A percentile compares a stretch with the other conserved stretches of the same genome.
phyloP scores from a whole-genome alignment of 345 rosid species.

The Lepidium sativum region DNA sequence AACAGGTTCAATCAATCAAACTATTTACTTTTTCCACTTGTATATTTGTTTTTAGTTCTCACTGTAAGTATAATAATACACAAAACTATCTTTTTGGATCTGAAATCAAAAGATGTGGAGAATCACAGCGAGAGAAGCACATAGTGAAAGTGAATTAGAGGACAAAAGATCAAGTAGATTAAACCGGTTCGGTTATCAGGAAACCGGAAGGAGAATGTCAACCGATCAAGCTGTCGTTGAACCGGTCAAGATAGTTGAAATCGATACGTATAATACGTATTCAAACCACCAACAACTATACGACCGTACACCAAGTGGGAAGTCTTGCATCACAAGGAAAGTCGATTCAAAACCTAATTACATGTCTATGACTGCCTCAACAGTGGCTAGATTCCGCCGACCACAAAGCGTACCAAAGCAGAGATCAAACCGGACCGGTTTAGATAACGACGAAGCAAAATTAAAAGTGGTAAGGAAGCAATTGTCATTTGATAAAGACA shows the following conservation, averaged over 20 bases:
- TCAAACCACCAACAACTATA: slow-evolving; percentile 24
- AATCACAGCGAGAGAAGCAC: slow-evolving; percentile 27
- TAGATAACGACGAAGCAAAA: slow-evolving; percentile 3
- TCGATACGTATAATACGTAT: slow-evolving; percentile 37
- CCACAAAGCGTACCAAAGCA: slow-evolving; percentile 69
- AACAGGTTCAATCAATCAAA: slow-evolving; percentile 33
- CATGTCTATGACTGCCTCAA: slow-evolving; percentile 76
- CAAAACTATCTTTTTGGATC: neutral
- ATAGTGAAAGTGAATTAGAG: slow-evolving; percentile 44
- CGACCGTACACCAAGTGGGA: slow-evolving; percentile 7
- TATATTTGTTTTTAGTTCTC: neutral
- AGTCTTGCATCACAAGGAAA: slow-evolving; percentile 2
- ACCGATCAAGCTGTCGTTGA: slow-evolving; percentile 46
- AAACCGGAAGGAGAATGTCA: slow-evolving; percentile 42
- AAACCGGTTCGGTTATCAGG: slow-evolving; percentile 29
- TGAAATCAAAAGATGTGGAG: slow-evolving; percentile 58
- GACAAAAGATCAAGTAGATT: slow-evolving; percentile 29
- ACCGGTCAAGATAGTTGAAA: slow-evolving; percentile 59
- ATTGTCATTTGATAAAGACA: slow-evolving; percentile 15
- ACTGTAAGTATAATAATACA: neutral
- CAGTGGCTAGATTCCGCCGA: slow-evolving; percentile 40
- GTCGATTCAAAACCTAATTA: slow-evolving; percentile 42
- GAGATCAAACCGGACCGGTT: slow-evolving; percentile 22
- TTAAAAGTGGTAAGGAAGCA: neutral
- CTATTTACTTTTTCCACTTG: neutral